Conservation (phyloP, 495 filamentous ascomycete genomes). For the Xylaria flabelliformis region DNA sequence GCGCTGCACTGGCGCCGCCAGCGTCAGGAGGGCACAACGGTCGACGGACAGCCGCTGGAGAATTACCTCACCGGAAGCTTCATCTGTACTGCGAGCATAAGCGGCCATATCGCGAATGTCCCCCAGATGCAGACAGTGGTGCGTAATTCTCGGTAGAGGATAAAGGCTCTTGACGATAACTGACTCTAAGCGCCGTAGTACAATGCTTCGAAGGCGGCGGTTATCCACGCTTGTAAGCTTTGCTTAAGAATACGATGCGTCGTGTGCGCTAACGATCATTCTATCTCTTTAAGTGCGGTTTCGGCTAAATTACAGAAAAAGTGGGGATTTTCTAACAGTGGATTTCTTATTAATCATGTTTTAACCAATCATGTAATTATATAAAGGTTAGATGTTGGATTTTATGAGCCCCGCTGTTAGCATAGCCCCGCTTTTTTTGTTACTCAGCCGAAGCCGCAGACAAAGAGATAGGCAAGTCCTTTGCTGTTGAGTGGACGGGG, state of each 20-base stretch:
- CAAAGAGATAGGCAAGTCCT: constrained; percentile 70
- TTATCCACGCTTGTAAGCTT: constrained; percentile 79
- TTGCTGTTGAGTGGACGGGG: constrained; percentile 86
- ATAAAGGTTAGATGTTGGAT: too few species aligned
- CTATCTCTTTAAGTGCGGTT: too few species aligned
- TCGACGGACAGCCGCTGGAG: constrained; percentile 70
- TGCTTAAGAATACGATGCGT: neutral
- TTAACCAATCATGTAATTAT: too few species aligned
- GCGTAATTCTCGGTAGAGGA: neutral
- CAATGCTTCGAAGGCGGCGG: constrained; percentile 85
- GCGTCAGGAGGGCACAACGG: constrained; percentile 68
- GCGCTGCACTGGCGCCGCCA: constrained; percentile 68
- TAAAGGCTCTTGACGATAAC: neutral
- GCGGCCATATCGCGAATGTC: constrained; percentile 85
- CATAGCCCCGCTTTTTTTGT: too few species aligned
- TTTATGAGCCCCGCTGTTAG: too few species aligned
- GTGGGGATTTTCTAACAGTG: too few species aligned
- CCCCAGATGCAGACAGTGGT: constrained; percentile 79
- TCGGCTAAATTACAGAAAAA: too few species aligned
- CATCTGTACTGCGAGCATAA: constrained; percentile 81
- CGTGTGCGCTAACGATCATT: neutral
- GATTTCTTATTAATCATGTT: too few species aligned
- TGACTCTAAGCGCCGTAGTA: constrained; percentile 51
- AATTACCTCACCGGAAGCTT: constrained; percentile 75
- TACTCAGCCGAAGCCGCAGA: too few species aligned